Evolutionary conservation across 139 green algal genomes (phyloP).

Genomic region (Mesotaenium endlicherianum): DNA sequence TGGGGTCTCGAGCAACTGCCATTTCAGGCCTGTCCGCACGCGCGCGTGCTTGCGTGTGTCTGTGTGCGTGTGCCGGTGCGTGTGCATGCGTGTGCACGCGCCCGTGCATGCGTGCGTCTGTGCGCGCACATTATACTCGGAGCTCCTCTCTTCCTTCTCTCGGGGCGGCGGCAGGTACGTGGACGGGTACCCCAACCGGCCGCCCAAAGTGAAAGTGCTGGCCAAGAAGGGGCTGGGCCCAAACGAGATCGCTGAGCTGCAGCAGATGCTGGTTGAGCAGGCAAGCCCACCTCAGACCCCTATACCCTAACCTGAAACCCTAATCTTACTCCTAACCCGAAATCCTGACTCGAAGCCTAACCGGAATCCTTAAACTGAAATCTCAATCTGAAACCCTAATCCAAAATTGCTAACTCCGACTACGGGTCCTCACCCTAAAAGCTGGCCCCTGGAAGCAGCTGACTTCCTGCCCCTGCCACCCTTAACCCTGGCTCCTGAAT

Average conservation of each 20-base stretch:
- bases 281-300: not conserved
- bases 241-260: not conserved
- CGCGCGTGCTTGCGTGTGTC: too few species aligned
- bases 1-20: too few species aligned
- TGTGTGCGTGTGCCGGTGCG: not conserved
- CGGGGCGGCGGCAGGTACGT: conserved; percentile 13
- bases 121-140: not conserved
- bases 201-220: conserved; percentile 7
- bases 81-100: not conserved
- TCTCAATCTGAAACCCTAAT: too few species aligned
- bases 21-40: too few species aligned
- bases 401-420: too few species aligned
- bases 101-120: not conserved
- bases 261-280: conserved; percentile 11
- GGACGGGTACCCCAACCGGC: conserved; percentile 1
- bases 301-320: too few species aligned
- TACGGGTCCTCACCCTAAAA: too few species aligned
- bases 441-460: too few species aligned
- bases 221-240: not conserved
- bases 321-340: too few species aligned
- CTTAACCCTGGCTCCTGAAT: too few species aligned
- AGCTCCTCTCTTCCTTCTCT: not conserved
- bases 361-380: too few species aligned
- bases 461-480: too few species aligned
- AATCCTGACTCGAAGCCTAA: not conserved